A percentile compares a stretch with the other conserved stretches of the same genome.
Conservation (phyloP, 2,329 filamentous ascomycete species). For the Arthrobotrys sinensis region DNA sequence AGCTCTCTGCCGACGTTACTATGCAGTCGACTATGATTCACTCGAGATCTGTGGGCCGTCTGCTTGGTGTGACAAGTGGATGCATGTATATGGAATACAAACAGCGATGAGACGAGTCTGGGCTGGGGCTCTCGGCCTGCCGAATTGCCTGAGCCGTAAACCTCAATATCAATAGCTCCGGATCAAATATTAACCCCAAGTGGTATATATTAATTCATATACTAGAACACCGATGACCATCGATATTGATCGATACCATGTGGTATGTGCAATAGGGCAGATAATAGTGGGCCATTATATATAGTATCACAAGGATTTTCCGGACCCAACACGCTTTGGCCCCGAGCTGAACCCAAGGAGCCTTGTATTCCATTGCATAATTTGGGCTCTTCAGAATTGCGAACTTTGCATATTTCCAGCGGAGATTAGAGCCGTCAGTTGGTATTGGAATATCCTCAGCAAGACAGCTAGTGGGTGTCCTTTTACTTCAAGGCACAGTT, state of each 20-base stretch:
- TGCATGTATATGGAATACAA: slow-evolving; percentile 4
- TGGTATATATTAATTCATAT: background rate
- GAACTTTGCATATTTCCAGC: slow-evolving; percentile 11
- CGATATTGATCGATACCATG: background rate
- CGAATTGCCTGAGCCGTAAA: background rate
- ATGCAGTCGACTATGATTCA: slow-evolving; percentile 13
- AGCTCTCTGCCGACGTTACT: slow-evolving; percentile 30
- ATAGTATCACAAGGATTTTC: slow-evolving; percentile 9
- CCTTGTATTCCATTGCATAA: slow-evolving; percentile 8
- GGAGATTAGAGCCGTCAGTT: slow-evolving; percentile 11
- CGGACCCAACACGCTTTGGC: slow-evolving; percentile 2
- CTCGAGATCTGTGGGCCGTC: slow-evolving; percentile 11
- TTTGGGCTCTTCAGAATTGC: background rate
- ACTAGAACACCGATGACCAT: background rate
- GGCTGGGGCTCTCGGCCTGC: slow-evolving; percentile 17
- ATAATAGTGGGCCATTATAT: slow-evolving; percentile 6
- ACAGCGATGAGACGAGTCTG: slow-evolving; percentile 16
- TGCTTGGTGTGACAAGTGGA: slow-evolving; percentile 14
- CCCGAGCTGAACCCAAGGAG: background rate
- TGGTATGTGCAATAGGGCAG: slow-evolving; percentile 2
- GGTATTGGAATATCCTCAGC: background rate
- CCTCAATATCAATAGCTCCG: slow-evolving; percentile 8
- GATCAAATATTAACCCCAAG: background rate
- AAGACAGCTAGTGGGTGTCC: background rate
- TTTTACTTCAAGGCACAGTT: slow-evolving; percentile 6